Evolutionary conservation across 176 grass and related monocot species (phyloP).

Genomic region (Carex pumila): DNA sequence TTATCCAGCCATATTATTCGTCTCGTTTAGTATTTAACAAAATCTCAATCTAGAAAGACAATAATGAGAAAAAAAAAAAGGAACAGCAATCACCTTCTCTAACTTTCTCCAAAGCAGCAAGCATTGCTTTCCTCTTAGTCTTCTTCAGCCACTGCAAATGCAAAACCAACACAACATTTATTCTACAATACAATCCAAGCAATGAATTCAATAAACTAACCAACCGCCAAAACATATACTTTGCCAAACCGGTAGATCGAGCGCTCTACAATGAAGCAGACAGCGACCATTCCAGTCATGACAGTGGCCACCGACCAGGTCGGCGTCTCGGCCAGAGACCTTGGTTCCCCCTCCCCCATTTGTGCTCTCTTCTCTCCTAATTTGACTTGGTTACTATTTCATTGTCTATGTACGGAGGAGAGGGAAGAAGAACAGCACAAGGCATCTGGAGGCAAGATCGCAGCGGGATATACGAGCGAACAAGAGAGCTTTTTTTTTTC

Average conservation of each 20-base stretch:
- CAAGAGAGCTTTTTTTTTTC: constrained; percentile 6
- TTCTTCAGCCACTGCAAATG: constrained; percentile 61
- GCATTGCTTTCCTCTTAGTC: constrained; percentile 97
- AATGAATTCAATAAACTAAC: background rate
- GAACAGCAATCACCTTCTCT: constrained; percentile 44
- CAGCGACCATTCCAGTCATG: constrained; percentile 80
- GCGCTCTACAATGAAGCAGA: constrained; percentile 92
- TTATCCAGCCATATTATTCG: background rate
- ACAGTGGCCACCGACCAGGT: constrained; percentile 97
- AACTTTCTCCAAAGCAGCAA: constrained; percentile 90
- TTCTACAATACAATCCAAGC: background rate
- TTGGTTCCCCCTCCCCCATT: constrained; percentile 22
- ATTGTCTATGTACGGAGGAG: background rate
- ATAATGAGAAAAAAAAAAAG: background rate
- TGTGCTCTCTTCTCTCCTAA: background rate
- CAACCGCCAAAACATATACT: background rate
- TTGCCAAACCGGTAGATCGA: constrained; percentile 68
- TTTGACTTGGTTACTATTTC: background rate
- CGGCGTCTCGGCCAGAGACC: constrained; percentile 95
- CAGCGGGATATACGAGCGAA: constrained; percentile 10
- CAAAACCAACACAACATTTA: background rate
- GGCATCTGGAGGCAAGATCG: background rate
- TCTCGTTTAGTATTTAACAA: background rate
- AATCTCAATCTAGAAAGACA: background rate
- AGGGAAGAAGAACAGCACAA: background rate